Conservation (phyloP, 345 rosid species). For the Citrus sp. region DNA sequence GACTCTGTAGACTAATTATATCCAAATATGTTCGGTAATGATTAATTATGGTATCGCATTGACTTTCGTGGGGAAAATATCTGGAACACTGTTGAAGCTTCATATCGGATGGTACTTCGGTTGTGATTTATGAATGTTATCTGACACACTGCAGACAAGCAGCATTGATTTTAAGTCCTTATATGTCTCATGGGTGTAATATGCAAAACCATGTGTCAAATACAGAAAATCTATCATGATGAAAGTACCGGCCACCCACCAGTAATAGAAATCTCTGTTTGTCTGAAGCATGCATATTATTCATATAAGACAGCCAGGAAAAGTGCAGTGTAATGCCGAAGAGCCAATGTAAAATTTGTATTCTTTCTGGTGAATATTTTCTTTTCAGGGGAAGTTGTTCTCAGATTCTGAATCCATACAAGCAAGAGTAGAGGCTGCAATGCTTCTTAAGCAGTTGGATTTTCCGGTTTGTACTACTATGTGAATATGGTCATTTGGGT, state of each 20-base stretch:
- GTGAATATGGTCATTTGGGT: slow-evolving; percentile 10
- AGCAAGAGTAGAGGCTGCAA: slow-evolving; percentile 94
- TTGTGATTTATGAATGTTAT: background rate
- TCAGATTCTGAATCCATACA: slow-evolving; percentile 93
- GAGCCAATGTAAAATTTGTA: background rate
- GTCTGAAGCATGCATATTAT: background rate
- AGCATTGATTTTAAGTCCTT: background rate
- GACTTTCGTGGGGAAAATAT: background rate
- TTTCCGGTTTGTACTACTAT: slow-evolving; percentile 72
- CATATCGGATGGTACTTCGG: background rate
- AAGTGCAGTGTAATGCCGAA: background rate
- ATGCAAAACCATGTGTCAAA: background rate
- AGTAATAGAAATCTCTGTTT: background rate
- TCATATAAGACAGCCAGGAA: background rate
- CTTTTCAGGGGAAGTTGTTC: slow-evolving; percentile 70
- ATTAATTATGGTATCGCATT: background rate
- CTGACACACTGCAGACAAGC: background rate
- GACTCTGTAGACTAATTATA: background rate
- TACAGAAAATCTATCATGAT: background rate
- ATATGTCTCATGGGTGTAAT: background rate
- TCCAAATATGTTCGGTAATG: background rate
- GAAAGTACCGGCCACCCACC: background rate
- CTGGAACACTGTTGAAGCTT: background rate
- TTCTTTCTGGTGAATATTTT: slow-evolving; percentile 1
- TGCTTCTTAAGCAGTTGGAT: slow-evolving; percentile 91